phyloP scores from a whole-genome alignment of 371 early-diverging fungal genomes.

The Homolaphlyctis polyrhiza region DNA sequence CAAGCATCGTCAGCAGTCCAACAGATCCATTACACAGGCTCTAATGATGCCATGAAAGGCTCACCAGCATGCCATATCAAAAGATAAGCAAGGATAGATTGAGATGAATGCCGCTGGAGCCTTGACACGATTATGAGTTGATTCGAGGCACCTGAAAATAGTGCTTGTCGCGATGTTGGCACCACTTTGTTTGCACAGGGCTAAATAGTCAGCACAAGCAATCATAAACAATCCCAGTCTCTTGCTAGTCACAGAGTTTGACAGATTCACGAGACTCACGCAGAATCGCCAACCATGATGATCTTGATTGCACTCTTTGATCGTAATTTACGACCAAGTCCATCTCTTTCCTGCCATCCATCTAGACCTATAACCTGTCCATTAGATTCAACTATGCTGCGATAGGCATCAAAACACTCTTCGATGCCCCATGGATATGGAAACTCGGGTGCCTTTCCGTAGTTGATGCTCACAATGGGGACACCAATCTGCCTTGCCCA shows the following conservation, averaged over 20 bases:
- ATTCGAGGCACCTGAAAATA: constrained; percentile 61
- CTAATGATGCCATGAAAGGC: constrained; percentile 5
- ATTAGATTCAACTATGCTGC: constrained; percentile 38
- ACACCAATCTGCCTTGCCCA: constrained; percentile 35
- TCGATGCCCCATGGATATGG: constrained; percentile 91
- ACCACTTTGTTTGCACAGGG: constrained; percentile 42
- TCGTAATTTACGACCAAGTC: constrained; percentile 5
- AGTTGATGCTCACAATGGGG: constrained; percentile 78
- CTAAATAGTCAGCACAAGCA: background rate
- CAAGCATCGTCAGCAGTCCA: too few relatives aligned
- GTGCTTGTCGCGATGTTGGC: constrained; percentile 72
- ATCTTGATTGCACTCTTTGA: constrained; percentile 47
- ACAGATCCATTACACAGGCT: too few relatives aligned
- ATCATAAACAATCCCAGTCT: background rate
- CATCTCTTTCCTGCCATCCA: constrained; percentile 47
- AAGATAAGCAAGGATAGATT: constrained; percentile 84
- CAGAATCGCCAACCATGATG: constrained; percentile 88
- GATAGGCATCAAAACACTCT: constrained; percentile 90
- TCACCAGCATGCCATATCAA: constrained; percentile 83
- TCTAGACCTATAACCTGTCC: constrained; percentile 42
- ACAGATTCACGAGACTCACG: constrained; percentile 59
- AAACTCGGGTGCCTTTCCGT: constrained; percentile 92
- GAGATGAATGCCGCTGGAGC: constrained; percentile 72
- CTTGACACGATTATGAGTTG: constrained; percentile 35
- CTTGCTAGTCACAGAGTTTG: background rate